Base-by-base conservation (phyloP, 2,329 filamentous ascomycete genomes). In the Botryotinia globosa region DNA sequence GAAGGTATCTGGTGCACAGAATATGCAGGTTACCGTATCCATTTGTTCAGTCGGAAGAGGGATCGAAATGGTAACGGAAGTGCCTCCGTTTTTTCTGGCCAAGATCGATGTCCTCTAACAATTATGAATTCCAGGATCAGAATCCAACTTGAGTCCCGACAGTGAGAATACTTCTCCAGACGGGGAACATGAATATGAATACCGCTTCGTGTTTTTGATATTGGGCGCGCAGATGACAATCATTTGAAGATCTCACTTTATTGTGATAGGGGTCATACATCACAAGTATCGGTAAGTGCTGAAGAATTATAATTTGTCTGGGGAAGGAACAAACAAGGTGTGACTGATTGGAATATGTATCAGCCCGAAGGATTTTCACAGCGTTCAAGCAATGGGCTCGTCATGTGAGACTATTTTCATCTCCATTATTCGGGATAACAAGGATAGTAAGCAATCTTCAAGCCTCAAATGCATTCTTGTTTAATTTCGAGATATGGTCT, bases 11-110 rank as follows among this genome's bases (percentile, higher is more conserved):
- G 65, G 34, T 42, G 65, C 20, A 68, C 65, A 56, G 65, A 58
- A 68, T 68, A 56, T 68, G 65, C 48, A 68, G 34, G 65, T 68
- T 56, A 4, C 65, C 65, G 37, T 44, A 37, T 56, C 65, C 48
- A 68, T 48, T 56, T 29, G 48, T 42, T 37, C 48, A 56, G 45
- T 67, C 65, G 65, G 48, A 68, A 56, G 48, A 32, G n/a, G 4
- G 34, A 32, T 42, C 48, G 25, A 42, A 56, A 25, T 32, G 48
- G 65, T 58, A 29, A 68, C 48, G 48, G 65, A 68, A 68, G 65
- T 8, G 6, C n/a, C 34, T 42, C 45, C 48, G 48, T 56, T 16
- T 58, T 68, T 56, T 56, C 48, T 56, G 29, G n/a, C 48, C 37
- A 42, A 22, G 18, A 16, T 32, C 12, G n/a, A 42, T 42, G 29